Base-by-base conservation (phyloP, 2,329 filamentous ascomycete genomes). In the Pezicula carpinea region DNA sequence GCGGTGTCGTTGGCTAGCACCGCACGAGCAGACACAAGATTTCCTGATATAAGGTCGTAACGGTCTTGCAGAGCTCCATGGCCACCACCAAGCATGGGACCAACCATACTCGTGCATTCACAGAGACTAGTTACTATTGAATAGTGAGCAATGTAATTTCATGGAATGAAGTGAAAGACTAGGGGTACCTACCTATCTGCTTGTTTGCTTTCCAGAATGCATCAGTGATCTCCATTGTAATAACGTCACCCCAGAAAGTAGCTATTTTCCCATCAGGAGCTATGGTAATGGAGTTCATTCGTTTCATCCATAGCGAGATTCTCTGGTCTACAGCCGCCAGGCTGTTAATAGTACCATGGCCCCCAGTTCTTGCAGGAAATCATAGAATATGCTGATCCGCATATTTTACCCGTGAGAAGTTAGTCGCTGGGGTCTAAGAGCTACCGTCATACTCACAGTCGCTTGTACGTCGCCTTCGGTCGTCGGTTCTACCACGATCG, bases 1-100 rank as follows among this genome's bases (percentile, higher is more conserved):
- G 77, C 61, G 49, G 74, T 71, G 60, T 77, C 76, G 43, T 77
- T 72, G 0, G 68, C 69, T 6, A 69, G 62, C 1, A 74, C 66
- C 4, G 73, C 58, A 23, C 66, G 63, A 59, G 63, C 61, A 44
- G 70, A 67, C 29, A 74, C 63, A 0, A 70, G 63, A 48, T 74
- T 66, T 50, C 75, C 72, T 1, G 66, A 65, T 2, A 63, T 68
- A 14, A 73, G 60, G 4, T 70, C 71, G 44, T 70, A 72, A 29
- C 66, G 59, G 22, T 59, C 61, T 13, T 65, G 62, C 4, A 65
- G 59, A 4, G 65, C 64, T 6, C 65, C 66, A 43, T 73, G 69
- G 14, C 71, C 70, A 13, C 67, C 70, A 3, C 70, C 69, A 77
- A 54, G 39, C 21, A 48, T 33, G 11, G 51, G 49, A 5, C 48